A percentile compares a stretch with the other conserved stretches of the same genome.
phyloP scores from a whole-genome alignment of 495 filamentous ascomycete genomes.

The Lepidopterella palustris region DNA sequence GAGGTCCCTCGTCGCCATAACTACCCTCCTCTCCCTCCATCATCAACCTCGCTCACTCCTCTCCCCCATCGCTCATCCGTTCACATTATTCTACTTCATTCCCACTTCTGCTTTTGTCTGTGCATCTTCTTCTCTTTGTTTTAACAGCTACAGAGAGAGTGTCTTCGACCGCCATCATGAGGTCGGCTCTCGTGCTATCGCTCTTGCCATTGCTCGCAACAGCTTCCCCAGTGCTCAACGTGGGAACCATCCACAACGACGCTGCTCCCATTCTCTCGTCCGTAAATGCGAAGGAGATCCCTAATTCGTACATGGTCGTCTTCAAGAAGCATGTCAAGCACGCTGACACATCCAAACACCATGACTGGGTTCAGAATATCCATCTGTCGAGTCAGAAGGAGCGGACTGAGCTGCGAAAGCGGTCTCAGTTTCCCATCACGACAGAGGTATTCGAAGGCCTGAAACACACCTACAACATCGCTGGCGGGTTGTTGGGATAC shows the following conservation, averaged over 20 bases:
- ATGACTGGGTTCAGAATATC: conserved; percentile 86
- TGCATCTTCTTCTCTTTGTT: conserved; percentile 26
- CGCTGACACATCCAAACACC: conserved; percentile 63
- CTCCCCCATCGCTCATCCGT: conserved; percentile 1
- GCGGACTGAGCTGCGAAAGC: conserved; percentile 80
- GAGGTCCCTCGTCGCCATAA: conserved; percentile 13
- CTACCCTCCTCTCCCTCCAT: conserved; percentile 1
- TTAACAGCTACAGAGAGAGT: conserved; percentile 10
- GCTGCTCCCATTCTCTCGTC: conserved; percentile 85
- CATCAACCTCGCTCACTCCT: conserved; percentile 3
- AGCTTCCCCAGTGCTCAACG: conserved; percentile 66
- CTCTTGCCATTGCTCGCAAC: conserved; percentile 60
- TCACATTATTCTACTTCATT: background rate
- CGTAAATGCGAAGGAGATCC: conserved; percentile 64
- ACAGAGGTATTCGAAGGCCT: conserved; percentile 72
- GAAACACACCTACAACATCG: conserved; percentile 93
- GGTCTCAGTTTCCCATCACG: conserved; percentile 66
- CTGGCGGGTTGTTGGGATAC: conserved; percentile 77
- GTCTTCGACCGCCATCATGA: conserved; percentile 59
- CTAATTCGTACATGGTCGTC: conserved; percentile 92
- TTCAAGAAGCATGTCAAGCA: conserved; percentile 91
- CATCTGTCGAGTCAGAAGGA: conserved; percentile 52
- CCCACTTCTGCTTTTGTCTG: background rate
- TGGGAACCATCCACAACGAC: conserved; percentile 75
- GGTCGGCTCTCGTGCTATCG: conserved; percentile 59